phyloP scores from a whole-genome alignment of 176 grass and related monocot species.

The Rhynchospora breviuscula region DNA sequence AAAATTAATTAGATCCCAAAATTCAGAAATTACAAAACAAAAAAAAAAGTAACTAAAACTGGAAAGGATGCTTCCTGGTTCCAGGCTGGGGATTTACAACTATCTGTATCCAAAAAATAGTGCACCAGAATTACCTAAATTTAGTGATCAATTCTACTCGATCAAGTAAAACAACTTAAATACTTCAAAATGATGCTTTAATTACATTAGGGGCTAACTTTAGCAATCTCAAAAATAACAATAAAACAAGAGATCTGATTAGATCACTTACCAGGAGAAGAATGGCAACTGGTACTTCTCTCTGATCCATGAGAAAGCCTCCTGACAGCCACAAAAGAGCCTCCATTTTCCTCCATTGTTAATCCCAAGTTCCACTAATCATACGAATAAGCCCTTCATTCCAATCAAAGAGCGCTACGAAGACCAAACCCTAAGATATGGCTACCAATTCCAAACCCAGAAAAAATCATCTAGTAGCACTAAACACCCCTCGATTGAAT shows the following conservation, averaged over 20 bases:
- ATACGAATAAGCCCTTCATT: slow-evolving; percentile 11
- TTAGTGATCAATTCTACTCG: neutral
- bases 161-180: slow-evolving; percentile 7
- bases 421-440: slow-evolving; percentile 4
- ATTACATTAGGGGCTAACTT: neutral
- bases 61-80: neutral
- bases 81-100: neutral
- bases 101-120: neutral
- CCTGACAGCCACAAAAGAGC: slow-evolving; percentile 60
- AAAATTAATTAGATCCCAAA: neutral
- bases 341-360: slow-evolving; percentile 47
- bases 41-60: slow-evolving; percentile 1
- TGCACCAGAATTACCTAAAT: neutral
- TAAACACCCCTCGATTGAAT: slow-evolving; percentile 2
- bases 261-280: slow-evolving; percentile 44
- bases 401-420: neutral
- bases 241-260: slow-evolving; percentile 5
- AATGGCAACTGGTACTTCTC: slow-evolving; percentile 32
- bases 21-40: neutral
- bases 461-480: neutral
- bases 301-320: slow-evolving; percentile 41
- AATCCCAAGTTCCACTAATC: neutral
- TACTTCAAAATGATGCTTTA: neutral
- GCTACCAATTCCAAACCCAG: neutral
- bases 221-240: neutral